Evolutionary conservation across 192 early-diverging fungal species (phyloP), one percentile per base, ranked within the genome.

Genomic region (Coemansia sp.): DNA sequence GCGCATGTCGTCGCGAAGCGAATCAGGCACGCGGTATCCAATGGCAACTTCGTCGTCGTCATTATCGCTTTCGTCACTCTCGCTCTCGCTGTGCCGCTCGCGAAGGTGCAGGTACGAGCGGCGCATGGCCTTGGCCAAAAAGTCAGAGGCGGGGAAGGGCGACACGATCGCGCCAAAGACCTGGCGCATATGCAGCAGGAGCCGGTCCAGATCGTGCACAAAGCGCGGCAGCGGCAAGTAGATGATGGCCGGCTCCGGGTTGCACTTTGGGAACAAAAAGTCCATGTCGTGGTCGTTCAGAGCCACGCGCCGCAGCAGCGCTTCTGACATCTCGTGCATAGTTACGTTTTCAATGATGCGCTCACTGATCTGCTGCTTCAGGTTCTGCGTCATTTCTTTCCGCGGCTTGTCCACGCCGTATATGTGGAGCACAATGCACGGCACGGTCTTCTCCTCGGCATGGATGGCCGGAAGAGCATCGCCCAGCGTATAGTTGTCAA

Each of bases 221-320:
- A 73, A 64, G 14, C 54, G 57, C 20, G 69, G 69, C 33, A 73
- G 33, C 20, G 69, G 69, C 63, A 73, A 46, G 37, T 73, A 73
- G 18, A 73, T 21, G 18, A 73, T 46, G 4, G 59, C 54, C 7
- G 69, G 69, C 54, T 73, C 69, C 0, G 69, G 69, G 30, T 62
- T 62, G 63, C 69, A 66, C 40, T 25, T 33, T 0, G 69, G 69
- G 32, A 73, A 62, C 69, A 73, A 25, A 58, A 73, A 66, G 46
- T 58, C 38, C 50, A 66, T 57, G 51, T 73, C 69, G 17, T 73
- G 58, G 26, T 53, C 51, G 29, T 73, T 62, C 19, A 73, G 58
- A 11, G 62, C 36, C 4, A 65, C 58, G 31, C 59, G 54, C 9
- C 69, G 57, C 41, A 62, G 26, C 51, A 73, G 29, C 57, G 54